Evolutionary conservation across 2,329 filamentous ascomycete genomes (phyloP).

Genomic region (Colletotrichum sp.): DNA sequence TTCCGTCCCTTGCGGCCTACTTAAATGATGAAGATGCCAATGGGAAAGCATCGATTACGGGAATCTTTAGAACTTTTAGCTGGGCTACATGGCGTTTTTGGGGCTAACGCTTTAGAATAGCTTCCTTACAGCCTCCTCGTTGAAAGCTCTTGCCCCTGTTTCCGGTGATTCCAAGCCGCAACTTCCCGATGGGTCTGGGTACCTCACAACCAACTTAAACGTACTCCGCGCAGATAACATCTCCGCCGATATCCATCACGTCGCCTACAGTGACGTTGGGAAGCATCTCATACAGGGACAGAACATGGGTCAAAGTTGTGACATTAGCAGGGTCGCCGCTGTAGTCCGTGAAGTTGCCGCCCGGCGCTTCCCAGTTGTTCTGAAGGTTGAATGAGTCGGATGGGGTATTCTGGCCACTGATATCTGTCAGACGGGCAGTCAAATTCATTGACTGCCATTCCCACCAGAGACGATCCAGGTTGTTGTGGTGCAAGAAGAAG

Average conservation of each 20-base stretch:
- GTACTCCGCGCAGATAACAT: constrained; percentile 28
- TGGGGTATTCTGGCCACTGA: background rate
- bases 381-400: background rate
- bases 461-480: background rate
- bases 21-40: no score
- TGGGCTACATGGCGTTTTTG: no score
- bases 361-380: background rate
- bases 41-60: no score
- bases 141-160: background rate
- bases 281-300: constrained; percentile 29
- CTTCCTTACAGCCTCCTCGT: background rate
- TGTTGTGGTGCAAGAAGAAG: background rate
- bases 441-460: constrained; percentile 10
- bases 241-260: constrained; percentile 30
- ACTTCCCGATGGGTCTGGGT: no score
- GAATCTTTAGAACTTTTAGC: no score
- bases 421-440: background rate
- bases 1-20: no score
- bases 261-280: constrained; percentile 25
- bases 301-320: constrained; percentile 27
- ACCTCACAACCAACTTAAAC: background rate
- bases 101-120: no score
- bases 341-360: background rate
- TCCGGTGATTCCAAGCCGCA: background rate
- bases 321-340: constrained; percentile 22